phyloP scores from a whole-genome alignment of 1,284 basidiomycete species.

The Pseudomicrostroma phylloplanum region DNA sequence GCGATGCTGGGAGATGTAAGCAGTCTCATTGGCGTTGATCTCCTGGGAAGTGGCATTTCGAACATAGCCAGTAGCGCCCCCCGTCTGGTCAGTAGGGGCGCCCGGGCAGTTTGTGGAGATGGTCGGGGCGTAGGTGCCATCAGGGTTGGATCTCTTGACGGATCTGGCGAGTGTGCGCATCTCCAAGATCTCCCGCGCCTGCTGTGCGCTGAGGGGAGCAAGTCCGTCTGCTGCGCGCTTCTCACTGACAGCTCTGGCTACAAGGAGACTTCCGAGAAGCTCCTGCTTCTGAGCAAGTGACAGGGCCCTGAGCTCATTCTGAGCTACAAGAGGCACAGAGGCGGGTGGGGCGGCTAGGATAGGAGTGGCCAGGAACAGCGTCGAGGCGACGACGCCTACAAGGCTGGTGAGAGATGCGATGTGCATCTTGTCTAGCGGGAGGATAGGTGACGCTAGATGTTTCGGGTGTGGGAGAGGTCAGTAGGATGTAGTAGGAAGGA shows the following conservation, averaged over 20 bases:
- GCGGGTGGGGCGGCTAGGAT: too few relatives aligned
- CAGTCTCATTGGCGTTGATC: constrained; percentile 25
- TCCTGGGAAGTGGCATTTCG: constrained; percentile 29
- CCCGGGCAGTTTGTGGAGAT: constrained; percentile 33
- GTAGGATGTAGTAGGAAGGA: too few relatives aligned
- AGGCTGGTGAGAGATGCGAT: too few relatives aligned
- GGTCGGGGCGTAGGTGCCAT: constrained; percentile 30
- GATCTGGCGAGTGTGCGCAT: background rate
- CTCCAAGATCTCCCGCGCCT: background rate
- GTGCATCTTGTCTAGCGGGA: too few relatives aligned
- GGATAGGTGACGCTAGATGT: too few relatives aligned
- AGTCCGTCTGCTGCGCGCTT: background rate
- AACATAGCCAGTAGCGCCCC: constrained; percentile 26
- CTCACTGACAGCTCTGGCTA: background rate
- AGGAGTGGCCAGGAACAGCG: too few relatives aligned
- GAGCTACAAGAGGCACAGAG: too few relatives aligned
- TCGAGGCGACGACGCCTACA: too few relatives aligned
- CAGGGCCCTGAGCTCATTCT: too few relatives aligned
- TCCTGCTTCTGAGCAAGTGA: background rate
- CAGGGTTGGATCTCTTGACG: constrained; percentile 20
- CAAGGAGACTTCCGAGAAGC: background rate
- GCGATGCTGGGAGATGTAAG: constrained; percentile 31
- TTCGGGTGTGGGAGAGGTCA: too few relatives aligned
- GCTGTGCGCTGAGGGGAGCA: constrained; percentile 1
- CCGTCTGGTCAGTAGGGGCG: constrained; percentile 18